Evolutionary conservation across 2,329 filamentous ascomycete genomes (phyloP).

Genomic region (Cordyceps javanica): DNA sequence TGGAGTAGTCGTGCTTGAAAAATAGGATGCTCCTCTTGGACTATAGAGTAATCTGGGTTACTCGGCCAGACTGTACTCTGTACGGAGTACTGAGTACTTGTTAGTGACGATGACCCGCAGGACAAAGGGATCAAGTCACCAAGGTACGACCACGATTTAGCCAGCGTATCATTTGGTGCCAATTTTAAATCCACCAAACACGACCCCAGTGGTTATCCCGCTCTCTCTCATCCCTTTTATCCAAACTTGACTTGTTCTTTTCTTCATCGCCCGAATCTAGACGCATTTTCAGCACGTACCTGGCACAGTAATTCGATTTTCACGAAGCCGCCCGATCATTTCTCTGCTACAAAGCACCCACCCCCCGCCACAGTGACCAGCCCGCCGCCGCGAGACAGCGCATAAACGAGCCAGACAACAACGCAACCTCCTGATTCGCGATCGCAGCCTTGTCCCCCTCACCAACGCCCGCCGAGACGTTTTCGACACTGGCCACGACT

Average conservation of each 20-base stretch:
- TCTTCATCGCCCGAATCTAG: neutral
- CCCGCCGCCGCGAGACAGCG: neutral
- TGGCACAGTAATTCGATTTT: neutral
- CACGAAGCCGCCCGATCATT: neutral
- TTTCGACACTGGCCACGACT: neutral
- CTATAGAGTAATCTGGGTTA: too few species aligned
- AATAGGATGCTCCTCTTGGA: too few species aligned
- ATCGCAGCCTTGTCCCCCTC: neutral
- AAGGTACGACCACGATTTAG: too few species aligned
- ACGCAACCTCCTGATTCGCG: neutral
- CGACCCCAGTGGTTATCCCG: neutral
- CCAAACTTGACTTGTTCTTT: neutral
- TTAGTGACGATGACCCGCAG: neutral
- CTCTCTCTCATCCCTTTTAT: neutral
- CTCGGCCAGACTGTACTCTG: too few species aligned
- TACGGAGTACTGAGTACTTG: too few species aligned
- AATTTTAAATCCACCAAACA: constrained; percentile 11
- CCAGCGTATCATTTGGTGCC: constrained; percentile 1
- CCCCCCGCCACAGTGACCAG: neutral
- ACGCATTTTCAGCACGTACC: neutral
- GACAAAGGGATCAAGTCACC: neutral
- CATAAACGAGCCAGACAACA: neutral
- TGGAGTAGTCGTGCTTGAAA: too few species aligned
- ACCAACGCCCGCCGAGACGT: neutral
- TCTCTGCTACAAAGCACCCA: too few species aligned